Conservation (phyloP, 179 eudicot genomes). For the Pouteria campechiana region DNA sequence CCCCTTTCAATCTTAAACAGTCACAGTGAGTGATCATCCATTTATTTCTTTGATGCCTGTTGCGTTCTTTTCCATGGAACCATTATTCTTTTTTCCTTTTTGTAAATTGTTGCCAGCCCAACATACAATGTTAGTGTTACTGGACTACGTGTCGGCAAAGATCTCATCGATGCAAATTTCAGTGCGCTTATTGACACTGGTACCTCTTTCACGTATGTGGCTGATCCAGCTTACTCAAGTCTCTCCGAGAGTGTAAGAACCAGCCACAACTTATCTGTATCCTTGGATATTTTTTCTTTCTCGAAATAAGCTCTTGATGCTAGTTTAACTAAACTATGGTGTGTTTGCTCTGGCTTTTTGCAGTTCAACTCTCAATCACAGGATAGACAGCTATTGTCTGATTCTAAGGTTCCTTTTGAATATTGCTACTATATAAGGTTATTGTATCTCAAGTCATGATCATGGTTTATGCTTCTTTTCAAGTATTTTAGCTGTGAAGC, state of each 20-base stretch:
- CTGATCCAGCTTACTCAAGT: slow-evolving; percentile 62
- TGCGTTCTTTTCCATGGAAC: background rate
- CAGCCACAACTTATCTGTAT: too few species aligned
- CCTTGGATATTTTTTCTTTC: background rate
- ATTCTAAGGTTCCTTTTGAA: slow-evolving; percentile 44
- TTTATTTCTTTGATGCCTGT: slow-evolving; percentile 9
- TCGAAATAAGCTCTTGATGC: background rate
- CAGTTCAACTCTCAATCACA: slow-evolving; percentile 68
- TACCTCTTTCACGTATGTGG: slow-evolving; percentile 80
- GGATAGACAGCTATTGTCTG: slow-evolving; percentile 35
- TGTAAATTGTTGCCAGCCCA: slow-evolving; percentile 29
- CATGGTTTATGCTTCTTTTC: background rate
- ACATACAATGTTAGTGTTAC: slow-evolving; percentile 58
- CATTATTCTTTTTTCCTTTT: slow-evolving; percentile 2
- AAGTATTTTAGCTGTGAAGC: background rate
- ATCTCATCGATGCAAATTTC: slow-evolving; percentile 33
- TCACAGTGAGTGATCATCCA: slow-evolving; percentile 39
- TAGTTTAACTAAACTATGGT: background rate
- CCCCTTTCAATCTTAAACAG: slow-evolving; percentile 43
- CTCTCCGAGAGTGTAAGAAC: slow-evolving; percentile 67
- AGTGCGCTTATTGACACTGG: slow-evolving; percentile 83
- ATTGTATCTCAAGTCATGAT: slow-evolving; percentile 1
- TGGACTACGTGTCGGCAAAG: slow-evolving; percentile 38
- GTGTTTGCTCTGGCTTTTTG: slow-evolving; percentile 9
- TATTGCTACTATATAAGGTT: slow-evolving; percentile 69